Percentiles rank a stretch among this genome's conserved stretches.
These are phyloP conservation scores for Fusarium pseudonygamai DNA, from an alignment of 2,329 filamentous ascomycete genomes.

Conservation along the genomic window DNA sequence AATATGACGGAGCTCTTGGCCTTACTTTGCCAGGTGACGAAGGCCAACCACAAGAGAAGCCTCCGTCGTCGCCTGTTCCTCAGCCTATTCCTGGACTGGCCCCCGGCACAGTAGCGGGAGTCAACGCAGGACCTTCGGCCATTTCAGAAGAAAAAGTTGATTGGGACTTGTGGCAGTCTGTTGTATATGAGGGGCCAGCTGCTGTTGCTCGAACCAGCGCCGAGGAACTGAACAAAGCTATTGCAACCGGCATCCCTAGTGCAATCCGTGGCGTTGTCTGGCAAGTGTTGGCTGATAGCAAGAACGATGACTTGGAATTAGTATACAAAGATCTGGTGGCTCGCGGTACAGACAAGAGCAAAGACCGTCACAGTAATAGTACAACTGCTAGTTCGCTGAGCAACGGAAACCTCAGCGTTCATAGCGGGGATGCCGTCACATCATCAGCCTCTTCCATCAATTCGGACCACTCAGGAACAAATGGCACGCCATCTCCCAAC, in stretches of 20 bases:
- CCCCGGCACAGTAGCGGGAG: conserved; percentile 86
- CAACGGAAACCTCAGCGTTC: conserved; percentile 65
- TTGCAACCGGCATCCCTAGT: conserved; percentile 91
- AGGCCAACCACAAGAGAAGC: conserved; percentile 42
- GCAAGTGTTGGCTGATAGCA: conserved; percentile 96
- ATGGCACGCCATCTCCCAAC: conserved; percentile 65
- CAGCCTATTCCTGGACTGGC: conserved; percentile 76
- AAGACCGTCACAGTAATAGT: conserved; percentile 66
- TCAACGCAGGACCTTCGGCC: conserved; percentile 78
- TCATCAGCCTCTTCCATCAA: conserved; percentile 89
- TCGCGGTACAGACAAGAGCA: conserved; percentile 84
- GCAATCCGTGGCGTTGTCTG: conserved; percentile 98
- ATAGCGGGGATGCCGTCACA: conserved; percentile 69
- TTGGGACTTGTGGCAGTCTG: conserved; percentile 97
- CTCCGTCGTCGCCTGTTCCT: conserved; percentile 62
- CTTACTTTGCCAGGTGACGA: conserved; percentile 42
- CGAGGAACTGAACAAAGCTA: conserved; percentile 89
- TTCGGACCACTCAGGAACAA: conserved; percentile 76
- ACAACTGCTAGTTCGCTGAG: conserved; percentile 61
- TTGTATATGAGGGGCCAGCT: conserved; percentile 92
- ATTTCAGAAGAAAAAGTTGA: conserved; percentile 82
- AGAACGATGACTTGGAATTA: conserved; percentile 87
- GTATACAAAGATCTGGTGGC: conserved; percentile 85
- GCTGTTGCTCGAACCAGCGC: conserved; percentile 88
- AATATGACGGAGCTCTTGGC: conserved; percentile 46